These are phyloP conservation scores for Eucalyptus regnans DNA, from an alignment of 345 rosid genomes.

Conservation along the genomic window DNA sequence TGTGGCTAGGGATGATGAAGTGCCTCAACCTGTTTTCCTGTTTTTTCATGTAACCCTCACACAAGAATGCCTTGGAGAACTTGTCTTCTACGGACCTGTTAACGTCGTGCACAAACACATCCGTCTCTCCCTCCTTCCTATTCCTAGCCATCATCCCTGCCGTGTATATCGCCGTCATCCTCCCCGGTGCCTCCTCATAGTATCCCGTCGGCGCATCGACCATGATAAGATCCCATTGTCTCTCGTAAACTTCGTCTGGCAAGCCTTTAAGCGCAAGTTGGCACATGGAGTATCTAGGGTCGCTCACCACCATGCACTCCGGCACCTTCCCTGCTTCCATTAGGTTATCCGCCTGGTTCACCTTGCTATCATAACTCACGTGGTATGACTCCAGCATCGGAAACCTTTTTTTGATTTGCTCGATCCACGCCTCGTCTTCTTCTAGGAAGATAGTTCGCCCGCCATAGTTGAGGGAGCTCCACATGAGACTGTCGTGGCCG, in stretches of 20 bases:
- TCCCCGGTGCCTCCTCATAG: conserved; percentile 73
- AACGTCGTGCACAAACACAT: conserved; percentile 85
- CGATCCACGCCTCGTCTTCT: conserved; percentile 85
- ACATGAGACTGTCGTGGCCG: conserved; percentile 90
- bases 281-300: conserved; percentile 68
- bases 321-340: conserved; percentile 62
- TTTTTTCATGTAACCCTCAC: conserved; percentile 61
- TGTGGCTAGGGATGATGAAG: conserved; percentile 72
- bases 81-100: conserved; percentile 64
- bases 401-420: conserved; percentile 46
- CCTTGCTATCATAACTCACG: conserved; percentile 68
- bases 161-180: conserved; percentile 79
- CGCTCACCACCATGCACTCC: conserved; percentile 57
- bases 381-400: conserved; percentile 70
- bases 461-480: conserved; percentile 81
- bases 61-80: conserved; percentile 64
- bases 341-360: conserved; percentile 52
- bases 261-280: conserved; percentile 75
- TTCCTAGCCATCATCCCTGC: conserved; percentile 92
- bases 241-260: conserved; percentile 66
- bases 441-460: conserved; percentile 80
- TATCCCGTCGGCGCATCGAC: conserved; percentile 87
- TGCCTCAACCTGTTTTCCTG: conserved; percentile 80
- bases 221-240: conserved; percentile 77
- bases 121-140: conserved; percentile 52